Evolutionary conservation across 2,329 filamentous ascomycete species (phyloP), one percentile per base, ranked within the genome.

Genomic region (Epichloe hybrida): DNA sequence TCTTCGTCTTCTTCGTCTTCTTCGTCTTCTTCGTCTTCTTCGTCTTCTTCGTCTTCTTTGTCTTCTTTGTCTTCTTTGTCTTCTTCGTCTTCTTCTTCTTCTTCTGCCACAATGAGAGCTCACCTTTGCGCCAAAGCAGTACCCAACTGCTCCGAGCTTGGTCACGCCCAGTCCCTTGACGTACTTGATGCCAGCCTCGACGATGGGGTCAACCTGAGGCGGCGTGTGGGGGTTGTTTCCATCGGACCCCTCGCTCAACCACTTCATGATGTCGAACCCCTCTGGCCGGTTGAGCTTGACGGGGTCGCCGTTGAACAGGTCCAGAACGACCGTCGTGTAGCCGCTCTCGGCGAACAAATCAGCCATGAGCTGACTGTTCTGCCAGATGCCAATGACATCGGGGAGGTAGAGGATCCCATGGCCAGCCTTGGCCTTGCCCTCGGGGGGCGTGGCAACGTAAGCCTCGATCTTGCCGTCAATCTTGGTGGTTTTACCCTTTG

Each of bases 121-220:
- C 72, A 77, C 51, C 80, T 76, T 77, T 15, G 76, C 80, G 2
- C 82, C 81, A 58, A 80, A 84, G 63, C 81, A 84, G 64, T 84
- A 84, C 3, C 81, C 81, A 0, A 77, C 75, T 2, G 71, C 74
- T 3, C 71, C 79, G 50, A 85, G 67, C 50, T 69, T 73, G 48
- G 69, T 70, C 20, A 75, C 65, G n/a, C 76, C 75, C 37, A 72
- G 63, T n/a, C 67, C 66, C 49, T 64, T 75, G 49, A 88, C 62
- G 50, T 78, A 72, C 62, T 79, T 76, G 60, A 85, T 64, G 36
- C 58, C 62, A 36, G 62, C 58, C 23, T 61, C 55, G 34, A 66
- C 55, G 17, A 69, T 57, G 39, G 64, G 61, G 45, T 71, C 68
- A 20, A 69, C 51, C 3, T 54, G 23, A 48, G 62, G 60, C 36